Conservation (phyloP, 225 moss, liverwort and hornwort genomes). For the Pseudisothecium myosuroides region DNA sequence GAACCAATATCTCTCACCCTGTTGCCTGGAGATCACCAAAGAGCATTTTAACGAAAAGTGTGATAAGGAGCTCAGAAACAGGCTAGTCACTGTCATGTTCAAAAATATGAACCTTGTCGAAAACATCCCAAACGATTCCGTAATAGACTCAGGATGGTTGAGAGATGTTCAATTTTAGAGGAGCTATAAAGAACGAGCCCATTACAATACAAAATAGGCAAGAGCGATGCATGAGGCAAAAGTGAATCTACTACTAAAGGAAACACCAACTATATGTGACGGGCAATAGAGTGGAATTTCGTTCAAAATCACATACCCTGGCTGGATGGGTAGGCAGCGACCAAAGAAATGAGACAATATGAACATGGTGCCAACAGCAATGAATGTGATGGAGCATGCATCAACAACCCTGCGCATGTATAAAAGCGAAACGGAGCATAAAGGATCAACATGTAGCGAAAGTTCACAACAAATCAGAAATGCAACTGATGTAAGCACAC, state of each 20-base stretch:
- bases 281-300: neutral
- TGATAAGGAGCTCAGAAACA: neutral
- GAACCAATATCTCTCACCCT: conserved; percentile 53
- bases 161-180: neutral
- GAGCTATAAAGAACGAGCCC: neutral
- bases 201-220: neutral
- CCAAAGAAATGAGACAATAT: conserved; percentile 54
- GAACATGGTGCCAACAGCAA: conserved; percentile 56
- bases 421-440: neutral
- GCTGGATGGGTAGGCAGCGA: conserved; percentile 41
- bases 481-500: neutral
- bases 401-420: conserved; percentile 46
- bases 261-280: neutral
- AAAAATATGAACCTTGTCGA: neutral
- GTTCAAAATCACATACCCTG: conserved; percentile 30
- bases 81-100: neutral
- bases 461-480: neutral
- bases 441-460: neutral
- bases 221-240: neutral
- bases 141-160: neutral
- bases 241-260: neutral
- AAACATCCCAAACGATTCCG: neutral
- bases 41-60: neutral
- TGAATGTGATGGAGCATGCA: conserved; percentile 56
- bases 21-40: conserved; percentile 27